Percentiles rank a stretch among this genome's conserved stretches.
These are phyloP conservation scores for Martensiomyces pterosporus DNA, from an alignment of 192 early-diverging fungal genomes.

Conservation along the genomic window DNA sequence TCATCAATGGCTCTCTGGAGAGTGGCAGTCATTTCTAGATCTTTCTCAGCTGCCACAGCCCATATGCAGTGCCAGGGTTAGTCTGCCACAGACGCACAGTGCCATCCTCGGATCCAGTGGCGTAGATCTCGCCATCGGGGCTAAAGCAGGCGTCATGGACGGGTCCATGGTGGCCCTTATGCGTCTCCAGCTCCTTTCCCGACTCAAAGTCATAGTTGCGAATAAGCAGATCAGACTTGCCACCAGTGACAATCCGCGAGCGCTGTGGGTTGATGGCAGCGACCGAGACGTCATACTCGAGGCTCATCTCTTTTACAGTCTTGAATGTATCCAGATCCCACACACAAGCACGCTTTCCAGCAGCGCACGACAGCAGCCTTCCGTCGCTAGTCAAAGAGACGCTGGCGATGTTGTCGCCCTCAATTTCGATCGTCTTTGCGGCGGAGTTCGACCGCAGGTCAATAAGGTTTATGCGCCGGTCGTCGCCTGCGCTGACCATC, in stretches of 20 bases:
- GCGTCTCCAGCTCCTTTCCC: slow-evolving; percentile 71
- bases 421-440: slow-evolving; percentile 60
- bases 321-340: slow-evolving; percentile 69
- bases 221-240: slow-evolving; percentile 77
- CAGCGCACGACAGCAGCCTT: slow-evolving; percentile 69
- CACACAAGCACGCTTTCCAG: slow-evolving; percentile 70
- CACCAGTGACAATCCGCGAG: slow-evolving; percentile 74
- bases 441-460: slow-evolving; percentile 64
- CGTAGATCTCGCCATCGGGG: slow-evolving; percentile 87
- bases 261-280: slow-evolving; percentile 80
- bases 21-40: slow-evolving; percentile 7
- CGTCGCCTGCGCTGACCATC: slow-evolving; percentile 60
- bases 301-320: slow-evolving; percentile 52
- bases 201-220: slow-evolving; percentile 78
- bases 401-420: slow-evolving; percentile 62
- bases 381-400: slow-evolving; percentile 74
- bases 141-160: slow-evolving; percentile 88
- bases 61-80: slow-evolving; percentile 72
- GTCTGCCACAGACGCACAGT: slow-evolving; percentile 91
- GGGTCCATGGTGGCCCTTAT: slow-evolving; percentile 90
- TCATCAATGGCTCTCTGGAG: too few relatives aligned
- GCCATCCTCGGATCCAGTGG: slow-evolving; percentile 88
- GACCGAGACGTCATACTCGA: slow-evolving; percentile 69
- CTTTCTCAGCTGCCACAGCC: slow-evolving; percentile 69
- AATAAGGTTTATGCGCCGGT: slow-evolving; percentile 57